These are phyloP conservation scores for Colletotrichum theobromicola DNA, from an alignment of 2,329 filamentous ascomycete genomes.

Conservation along the genomic window DNA sequence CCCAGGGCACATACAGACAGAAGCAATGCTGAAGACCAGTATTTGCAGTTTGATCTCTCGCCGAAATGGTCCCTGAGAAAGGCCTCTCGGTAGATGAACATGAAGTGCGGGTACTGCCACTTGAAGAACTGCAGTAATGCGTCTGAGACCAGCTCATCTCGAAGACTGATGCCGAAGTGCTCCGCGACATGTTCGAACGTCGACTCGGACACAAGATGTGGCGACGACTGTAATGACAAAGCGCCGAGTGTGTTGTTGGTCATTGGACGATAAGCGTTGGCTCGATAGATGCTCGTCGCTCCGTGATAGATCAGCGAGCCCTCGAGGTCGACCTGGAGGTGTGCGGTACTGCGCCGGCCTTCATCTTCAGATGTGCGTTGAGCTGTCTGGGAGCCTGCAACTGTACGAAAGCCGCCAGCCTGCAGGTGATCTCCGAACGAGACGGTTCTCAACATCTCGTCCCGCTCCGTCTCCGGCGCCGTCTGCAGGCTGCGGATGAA, in stretches of 20 bases:
- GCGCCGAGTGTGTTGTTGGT: neutral
- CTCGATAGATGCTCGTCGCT: constrained; percentile 30
- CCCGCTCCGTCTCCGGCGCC: neutral
- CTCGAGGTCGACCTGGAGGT: constrained; percentile 9
- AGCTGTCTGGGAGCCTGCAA: fast-evolving
- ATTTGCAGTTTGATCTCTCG: constrained; percentile 22
- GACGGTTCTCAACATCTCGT: constrained; percentile 15
- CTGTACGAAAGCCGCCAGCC: neutral
- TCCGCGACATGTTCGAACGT: constrained; percentile 23
- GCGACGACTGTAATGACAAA: neutral
- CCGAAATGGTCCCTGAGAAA: constrained; percentile 27
- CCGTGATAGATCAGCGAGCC: constrained; percentile 25
- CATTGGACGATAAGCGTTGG: neutral
- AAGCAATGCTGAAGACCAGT: constrained; percentile 29
- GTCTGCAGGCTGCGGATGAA: constrained; percentile 11
- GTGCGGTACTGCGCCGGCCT: neutral
- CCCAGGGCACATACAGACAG: constrained; percentile 30
- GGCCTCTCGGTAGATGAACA: constrained; percentile 34
- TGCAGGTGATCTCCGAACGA: neutral
- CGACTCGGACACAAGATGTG: neutral
- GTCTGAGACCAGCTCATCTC: constrained; percentile 23
- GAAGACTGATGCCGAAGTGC: constrained; percentile 28
- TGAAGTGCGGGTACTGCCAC: constrained; percentile 35
- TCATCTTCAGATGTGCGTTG: neutral
- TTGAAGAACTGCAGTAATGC: constrained; percentile 29